A percentile compares a stretch with the other conserved stretches of the same genome.
Evolutionary conservation across 2,329 filamentous ascomycete species (phyloP).

Genomic region (Dactylellina leptospora): DNA sequence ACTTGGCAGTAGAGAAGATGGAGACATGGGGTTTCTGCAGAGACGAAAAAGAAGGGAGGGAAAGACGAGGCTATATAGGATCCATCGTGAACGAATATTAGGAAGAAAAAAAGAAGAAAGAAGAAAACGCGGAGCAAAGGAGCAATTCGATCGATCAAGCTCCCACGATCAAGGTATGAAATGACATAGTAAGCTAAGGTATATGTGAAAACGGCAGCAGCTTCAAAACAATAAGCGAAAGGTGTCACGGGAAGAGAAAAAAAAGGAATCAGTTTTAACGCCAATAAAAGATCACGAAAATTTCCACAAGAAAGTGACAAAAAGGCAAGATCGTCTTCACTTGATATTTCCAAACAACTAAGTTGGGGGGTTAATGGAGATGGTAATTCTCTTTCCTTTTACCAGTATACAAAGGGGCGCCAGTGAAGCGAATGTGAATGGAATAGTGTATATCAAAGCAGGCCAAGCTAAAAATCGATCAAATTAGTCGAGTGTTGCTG

Average conservation of each 20-base stretch:
- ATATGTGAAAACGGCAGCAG: slow-evolving; percentile 21
- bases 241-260: too few species aligned
- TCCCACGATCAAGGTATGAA: too few species aligned
- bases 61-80: too few species aligned
- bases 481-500: slow-evolving; percentile 69
- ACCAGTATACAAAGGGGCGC: slow-evolving; percentile 25
- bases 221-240: not conserved
- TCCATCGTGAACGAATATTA: not conserved
- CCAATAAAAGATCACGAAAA: slow-evolving; percentile 30
- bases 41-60: too few species aligned
- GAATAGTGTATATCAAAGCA: slow-evolving; percentile 5
- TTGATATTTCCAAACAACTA: slow-evolving; percentile 59
- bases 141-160: not conserved
- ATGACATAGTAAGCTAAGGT: slow-evolving; percentile 42
- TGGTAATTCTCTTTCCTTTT: slow-evolving; percentile 3
- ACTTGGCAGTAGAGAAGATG: too few species aligned
- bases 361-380: slow-evolving; percentile 61
- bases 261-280: slow-evolving; percentile 38
- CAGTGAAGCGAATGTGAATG: not conserved
- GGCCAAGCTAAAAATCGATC: slow-evolving; percentile 68
- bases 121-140: not conserved
- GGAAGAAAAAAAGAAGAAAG: not conserved
- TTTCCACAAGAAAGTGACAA: not conserved
- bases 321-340: slow-evolving; percentile 14
- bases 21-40: too few species aligned